A percentile compares a stretch with the other conserved stretches of the same genome.
Conservation (phyloP, 163 green algal species). For the Scenedesmus sp. region DNA sequence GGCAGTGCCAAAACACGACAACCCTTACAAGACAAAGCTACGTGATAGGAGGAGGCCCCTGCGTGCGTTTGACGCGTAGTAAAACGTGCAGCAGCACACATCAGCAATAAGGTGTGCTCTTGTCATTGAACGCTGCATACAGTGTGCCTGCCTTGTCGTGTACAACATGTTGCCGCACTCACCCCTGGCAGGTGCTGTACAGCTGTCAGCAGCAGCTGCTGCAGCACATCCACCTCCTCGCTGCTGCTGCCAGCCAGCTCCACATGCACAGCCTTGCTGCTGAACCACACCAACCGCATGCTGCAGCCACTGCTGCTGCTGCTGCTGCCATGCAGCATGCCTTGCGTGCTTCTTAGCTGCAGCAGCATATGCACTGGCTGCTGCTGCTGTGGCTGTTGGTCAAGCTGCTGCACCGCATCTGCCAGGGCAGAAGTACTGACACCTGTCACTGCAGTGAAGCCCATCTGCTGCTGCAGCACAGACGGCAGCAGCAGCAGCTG, state of each 20-base stretch:
- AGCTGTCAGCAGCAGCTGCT: conserved; percentile 12
- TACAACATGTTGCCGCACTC: not conserved
- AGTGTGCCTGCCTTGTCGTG: not conserved
- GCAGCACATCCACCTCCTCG: not conserved
- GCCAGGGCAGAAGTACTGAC: not conserved
- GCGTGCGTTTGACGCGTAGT: not conserved
- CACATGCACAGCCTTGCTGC: not conserved
- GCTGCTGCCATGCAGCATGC: not conserved
- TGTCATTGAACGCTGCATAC: not conserved
- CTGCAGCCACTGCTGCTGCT: not conserved
- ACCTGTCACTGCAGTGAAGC: not conserved
- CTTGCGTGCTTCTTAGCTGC: not conserved
- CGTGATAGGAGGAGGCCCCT: not conserved
- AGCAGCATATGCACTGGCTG: not conserved
- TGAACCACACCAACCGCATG: not conserved
- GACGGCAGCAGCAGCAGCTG: not conserved
- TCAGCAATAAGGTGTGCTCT: not conserved
- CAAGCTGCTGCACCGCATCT: not conserved
- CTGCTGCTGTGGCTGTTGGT: conserved; percentile 1
- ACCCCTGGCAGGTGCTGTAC: not conserved
- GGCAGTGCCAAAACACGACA: not conserved
- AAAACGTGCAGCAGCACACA: not conserved
- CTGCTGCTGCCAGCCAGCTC: not conserved
- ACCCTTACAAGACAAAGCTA: not conserved
- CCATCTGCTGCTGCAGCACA: not conserved